These are phyloP conservation scores for Cadophora luteo-olivacea DNA, from an alignment of 2,329 filamentous ascomycete genomes.

Conservation along the genomic window DNA sequence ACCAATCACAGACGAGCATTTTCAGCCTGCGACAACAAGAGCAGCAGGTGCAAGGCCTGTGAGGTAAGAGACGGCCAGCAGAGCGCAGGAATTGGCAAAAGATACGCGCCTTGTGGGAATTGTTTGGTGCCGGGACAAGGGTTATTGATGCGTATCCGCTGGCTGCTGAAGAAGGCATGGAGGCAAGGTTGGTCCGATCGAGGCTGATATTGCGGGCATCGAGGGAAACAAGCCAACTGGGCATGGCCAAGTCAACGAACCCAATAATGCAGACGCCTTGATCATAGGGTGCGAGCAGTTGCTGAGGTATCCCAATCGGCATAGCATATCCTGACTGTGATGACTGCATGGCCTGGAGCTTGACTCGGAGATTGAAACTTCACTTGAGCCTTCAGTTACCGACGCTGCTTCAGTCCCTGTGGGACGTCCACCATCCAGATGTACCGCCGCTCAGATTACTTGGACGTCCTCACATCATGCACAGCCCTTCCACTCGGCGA, in stretches of 20 bases:
- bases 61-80: background rate
- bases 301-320: background rate
- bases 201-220: background rate
- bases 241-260: background rate
- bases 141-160: background rate
- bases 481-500: background rate
- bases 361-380: background rate
- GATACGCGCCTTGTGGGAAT: background rate
- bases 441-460: background rate
- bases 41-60: background rate
- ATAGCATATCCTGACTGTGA: background rate
- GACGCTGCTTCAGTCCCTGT: background rate
- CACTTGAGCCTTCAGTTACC: constrained; percentile 5
- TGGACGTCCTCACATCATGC: background rate
- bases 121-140: background rate
- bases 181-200: background rate
- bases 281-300: background rate
- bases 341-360: background rate
- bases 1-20: background rate
- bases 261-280: background rate
- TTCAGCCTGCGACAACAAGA: background rate
- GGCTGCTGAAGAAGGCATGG: background rate
- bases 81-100: background rate
- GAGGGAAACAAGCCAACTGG: too few relatives aligned
- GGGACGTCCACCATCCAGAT: background rate